phyloP scores from a whole-genome alignment of 148 eudicot species.

The Pharnaceum exiguum region DNA sequence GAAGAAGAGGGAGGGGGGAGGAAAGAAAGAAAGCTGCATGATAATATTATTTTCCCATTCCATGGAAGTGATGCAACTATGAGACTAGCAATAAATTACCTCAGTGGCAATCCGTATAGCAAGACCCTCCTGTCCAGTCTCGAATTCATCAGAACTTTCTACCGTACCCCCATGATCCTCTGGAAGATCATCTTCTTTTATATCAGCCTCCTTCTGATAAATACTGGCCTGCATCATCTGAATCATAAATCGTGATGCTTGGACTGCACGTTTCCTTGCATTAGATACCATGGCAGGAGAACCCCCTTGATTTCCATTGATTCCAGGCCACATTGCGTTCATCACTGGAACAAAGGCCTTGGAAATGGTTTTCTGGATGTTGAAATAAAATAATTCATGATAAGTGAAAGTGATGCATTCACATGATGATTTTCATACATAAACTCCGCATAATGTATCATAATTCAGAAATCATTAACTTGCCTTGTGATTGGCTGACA shows the following conservation, averaged over 20 bases:
- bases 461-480: slow-evolving; percentile 19
- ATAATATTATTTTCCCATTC: too few species aligned
- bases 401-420: slow-evolving; percentile 4
- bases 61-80: background rate
- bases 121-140: slow-evolving; percentile 82
- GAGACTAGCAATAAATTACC: slow-evolving; percentile 34
- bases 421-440: background rate
- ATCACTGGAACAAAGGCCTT: slow-evolving; percentile 71
- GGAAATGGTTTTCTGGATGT: slow-evolving; percentile 65
- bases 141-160: slow-evolving; percentile 44
- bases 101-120: slow-evolving; percentile 79
- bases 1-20: too few species aligned
- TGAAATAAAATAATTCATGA: background rate
- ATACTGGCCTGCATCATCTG: slow-evolving; percentile 88
- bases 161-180: slow-evolving; percentile 31
- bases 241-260: slow-evolving; percentile 89
- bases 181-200: slow-evolving; percentile 19
- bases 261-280: slow-evolving; percentile 87
- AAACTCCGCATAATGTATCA: background rate
- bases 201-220: slow-evolving; percentile 41
- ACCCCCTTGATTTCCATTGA: slow-evolving; percentile 62
- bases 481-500: slow-evolving; percentile 78
- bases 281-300: slow-evolving; percentile 56
- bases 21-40: too few species aligned
- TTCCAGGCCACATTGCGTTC: slow-evolving; percentile 87